Evolutionary conservation across 2,329 filamentous ascomycete genomes (phyloP), one percentile per base, ranked within the genome.

Genomic region (Emergomyces orientalis): DNA sequence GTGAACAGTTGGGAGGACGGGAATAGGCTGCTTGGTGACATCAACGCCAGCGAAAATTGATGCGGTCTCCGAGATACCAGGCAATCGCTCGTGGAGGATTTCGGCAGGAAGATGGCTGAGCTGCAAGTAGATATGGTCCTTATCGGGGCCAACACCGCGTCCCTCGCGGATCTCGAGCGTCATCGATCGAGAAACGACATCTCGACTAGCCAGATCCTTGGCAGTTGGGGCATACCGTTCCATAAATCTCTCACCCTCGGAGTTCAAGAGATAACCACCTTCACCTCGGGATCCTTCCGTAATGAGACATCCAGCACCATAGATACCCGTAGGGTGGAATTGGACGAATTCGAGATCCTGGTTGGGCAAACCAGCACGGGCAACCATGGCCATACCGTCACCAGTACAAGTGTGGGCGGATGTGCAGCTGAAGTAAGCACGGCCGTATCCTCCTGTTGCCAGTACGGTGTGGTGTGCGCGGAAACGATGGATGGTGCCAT

Each of bases 331-430:
- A 63, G 93, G 93, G 79, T 99, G 93, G 86, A 99, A 99, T 81
- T 99, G 93, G 67, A 99, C 94, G 79, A 99, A 99, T 78, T 99
- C 94, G 67, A 97, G 85, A 88, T 99, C 94, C 82, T 99, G 94
- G 84, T 96, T 96, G 72, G 94, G 93, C 49, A 99, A 88, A 77
- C 94, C 94, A 66, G 94, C 94, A 81, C 94, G 91, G 70, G 93
- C 90, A 73, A 97, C 93, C 94, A 99, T 97, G 70, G 94, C 94
- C 90, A 96, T 97, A 76, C 94, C 94, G 75, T 99, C 94, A 84
- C 94, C 94, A 66, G 94, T 99, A 79, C 93, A 97, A 67, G 94
- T 97, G 81, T 99, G 94, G 56, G 94, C 94, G 60, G 92, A 97
- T 61, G 94, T 99, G 80, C 93, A 97, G 77, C 87, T 91, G 85